Conservation (phyloP, 2,329 filamentous ascomycete species). For the Aspergillus versicolor region DNA sequence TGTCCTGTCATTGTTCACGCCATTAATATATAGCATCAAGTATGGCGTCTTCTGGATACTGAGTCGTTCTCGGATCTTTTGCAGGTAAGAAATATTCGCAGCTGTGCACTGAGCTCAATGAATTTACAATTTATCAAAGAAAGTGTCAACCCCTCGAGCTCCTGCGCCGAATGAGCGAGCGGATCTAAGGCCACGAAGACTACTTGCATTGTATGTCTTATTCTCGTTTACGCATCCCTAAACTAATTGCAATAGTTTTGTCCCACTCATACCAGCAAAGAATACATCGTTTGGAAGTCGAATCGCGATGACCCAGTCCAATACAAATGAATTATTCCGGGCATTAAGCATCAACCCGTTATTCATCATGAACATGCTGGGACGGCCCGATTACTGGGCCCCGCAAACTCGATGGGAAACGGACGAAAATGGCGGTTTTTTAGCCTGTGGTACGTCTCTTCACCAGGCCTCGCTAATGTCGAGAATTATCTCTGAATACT, state of each 20-base stretch:
- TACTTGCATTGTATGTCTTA: slow-evolving; percentile 14
- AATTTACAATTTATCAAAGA: not conserved
- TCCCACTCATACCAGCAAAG: slow-evolving; percentile 14
- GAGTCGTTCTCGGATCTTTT: not conserved
- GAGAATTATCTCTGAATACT: not conserved
- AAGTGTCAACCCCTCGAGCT: not conserved
- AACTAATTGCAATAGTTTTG: slow-evolving; percentile 10
- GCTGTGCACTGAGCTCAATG: not conserved
- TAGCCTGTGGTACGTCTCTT: slow-evolving; percentile 13
- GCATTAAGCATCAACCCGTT: slow-evolving; percentile 12
- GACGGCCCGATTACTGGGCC: slow-evolving; percentile 18
- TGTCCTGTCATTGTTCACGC: not conserved
- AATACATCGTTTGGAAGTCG: slow-evolving; percentile 14
- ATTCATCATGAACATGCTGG: slow-evolving; percentile 15
- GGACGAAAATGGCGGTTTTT: slow-evolving; percentile 2
- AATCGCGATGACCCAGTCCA: slow-evolving; percentile 10
- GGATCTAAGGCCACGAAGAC: not conserved
- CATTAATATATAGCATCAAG: not conserved
- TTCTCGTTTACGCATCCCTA: not conserved
- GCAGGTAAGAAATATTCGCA: not conserved
- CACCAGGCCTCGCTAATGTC: not conserved
- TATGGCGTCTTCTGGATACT: not conserved
- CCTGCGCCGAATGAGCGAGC: not conserved
- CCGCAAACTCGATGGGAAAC: slow-evolving; percentile 16
- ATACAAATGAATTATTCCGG: not conserved